phyloP scores from a whole-genome alignment of 495 filamentous ascomycete species.

The Rusavskia elegans region DNA sequence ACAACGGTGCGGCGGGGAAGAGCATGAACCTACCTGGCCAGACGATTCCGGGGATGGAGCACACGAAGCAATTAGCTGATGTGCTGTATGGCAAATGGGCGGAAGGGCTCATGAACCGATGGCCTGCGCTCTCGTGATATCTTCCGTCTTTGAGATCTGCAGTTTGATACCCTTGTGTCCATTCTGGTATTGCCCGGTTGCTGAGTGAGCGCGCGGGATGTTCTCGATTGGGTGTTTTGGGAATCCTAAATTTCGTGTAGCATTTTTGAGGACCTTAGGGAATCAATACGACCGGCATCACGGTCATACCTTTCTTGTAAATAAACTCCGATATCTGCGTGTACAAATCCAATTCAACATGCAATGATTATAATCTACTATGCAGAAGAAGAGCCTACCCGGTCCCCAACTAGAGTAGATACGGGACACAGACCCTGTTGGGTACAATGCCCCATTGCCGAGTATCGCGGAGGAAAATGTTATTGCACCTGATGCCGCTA shows the following conservation, averaged over 20 bases:
- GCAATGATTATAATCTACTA: too few relatives aligned
- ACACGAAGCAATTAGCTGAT: conserved; percentile 75
- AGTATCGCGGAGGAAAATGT: too few relatives aligned
- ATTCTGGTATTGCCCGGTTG: background rate
- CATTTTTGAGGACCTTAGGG: too few relatives aligned
- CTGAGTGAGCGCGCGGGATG: background rate
- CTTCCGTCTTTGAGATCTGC: background rate
- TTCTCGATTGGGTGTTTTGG: background rate
- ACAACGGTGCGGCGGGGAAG: conserved; percentile 20
- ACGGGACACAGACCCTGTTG: too few relatives aligned
- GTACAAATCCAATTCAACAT: too few relatives aligned
- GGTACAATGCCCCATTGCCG: too few relatives aligned
- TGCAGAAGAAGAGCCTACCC: too few relatives aligned
- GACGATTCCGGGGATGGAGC: conserved; percentile 65
- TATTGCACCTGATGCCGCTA: too few relatives aligned
- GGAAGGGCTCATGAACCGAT: conserved; percentile 65
- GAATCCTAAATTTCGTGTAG: background rate
- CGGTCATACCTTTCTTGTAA: too few relatives aligned
- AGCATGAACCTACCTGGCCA: conserved; percentile 28
- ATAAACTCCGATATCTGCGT: too few relatives aligned
- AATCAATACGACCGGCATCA: too few relatives aligned
- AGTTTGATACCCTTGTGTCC: background rate
- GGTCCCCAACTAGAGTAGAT: too few relatives aligned
- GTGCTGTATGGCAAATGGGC: conserved; percentile 83
- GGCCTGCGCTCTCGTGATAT: conserved; percentile 28